Evolutionary conservation across 352 stramenopile genomes (phyloP).

Genomic region (Globisporangium cylindrosporum): DNA sequence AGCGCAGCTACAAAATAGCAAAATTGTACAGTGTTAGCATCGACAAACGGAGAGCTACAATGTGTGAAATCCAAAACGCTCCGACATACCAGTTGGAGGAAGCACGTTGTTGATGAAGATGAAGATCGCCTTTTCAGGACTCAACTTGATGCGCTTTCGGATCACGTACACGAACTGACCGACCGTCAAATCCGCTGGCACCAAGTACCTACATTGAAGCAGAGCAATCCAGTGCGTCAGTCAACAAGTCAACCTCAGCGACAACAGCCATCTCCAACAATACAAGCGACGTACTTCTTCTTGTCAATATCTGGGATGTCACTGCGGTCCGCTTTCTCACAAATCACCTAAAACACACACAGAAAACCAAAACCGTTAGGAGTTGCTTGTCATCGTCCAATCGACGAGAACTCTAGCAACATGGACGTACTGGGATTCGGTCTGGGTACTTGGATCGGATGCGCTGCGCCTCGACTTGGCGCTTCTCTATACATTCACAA

Average conservation of each 20-base stretch:
- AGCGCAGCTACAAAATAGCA: constrained; percentile 71
- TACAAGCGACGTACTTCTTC: constrained; percentile 90
- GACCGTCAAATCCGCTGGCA: constrained; percentile 96
- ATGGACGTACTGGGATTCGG: constrained; percentile 89
- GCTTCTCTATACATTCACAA: constrained; percentile 85
- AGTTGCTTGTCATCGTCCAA: neutral
- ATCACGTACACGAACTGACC: constrained; percentile 99
- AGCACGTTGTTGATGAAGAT: constrained; percentile 99
- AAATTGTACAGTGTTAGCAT: constrained; percentile 5
- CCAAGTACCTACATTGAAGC: constrained; percentile 75
- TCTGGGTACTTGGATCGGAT: constrained; percentile 99
- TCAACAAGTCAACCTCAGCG: neutral
- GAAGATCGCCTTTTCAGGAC: constrained; percentile 97
- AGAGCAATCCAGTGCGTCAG: neutral
- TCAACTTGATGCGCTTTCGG: constrained; percentile 98
- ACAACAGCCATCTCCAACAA: neutral
- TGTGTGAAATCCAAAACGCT: neutral
- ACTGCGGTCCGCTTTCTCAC: constrained; percentile 94
- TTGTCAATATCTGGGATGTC: constrained; percentile 99
- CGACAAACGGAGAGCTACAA: neutral
- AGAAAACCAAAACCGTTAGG: neutral
- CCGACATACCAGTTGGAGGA: constrained; percentile 86
- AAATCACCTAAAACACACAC: constrained; percentile 66
- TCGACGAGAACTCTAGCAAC: neutral
- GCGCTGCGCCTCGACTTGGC: constrained; percentile 96